phyloP scores from a whole-genome alignment of 768 basidiomycete species.

The Terana coerulea region DNA sequence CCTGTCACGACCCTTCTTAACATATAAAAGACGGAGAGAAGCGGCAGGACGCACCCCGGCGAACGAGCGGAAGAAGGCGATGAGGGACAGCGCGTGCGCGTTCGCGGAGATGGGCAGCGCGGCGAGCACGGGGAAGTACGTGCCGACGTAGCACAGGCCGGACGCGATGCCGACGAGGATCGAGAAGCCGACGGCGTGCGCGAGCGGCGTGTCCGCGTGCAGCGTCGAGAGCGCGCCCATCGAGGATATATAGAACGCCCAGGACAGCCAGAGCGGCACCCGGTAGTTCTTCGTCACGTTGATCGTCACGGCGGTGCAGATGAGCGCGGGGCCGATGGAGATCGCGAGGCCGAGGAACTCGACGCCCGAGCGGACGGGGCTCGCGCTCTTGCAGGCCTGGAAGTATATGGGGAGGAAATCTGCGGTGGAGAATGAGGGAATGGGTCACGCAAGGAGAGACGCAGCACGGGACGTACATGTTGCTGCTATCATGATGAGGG shows the following conservation, averaged over 20 bases:
- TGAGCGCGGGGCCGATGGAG: constrained; percentile 27
- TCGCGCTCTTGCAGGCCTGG: constrained; percentile 36
- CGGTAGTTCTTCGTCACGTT: constrained; percentile 29
- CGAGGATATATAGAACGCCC: constrained; percentile 30
- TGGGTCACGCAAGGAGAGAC: neutral
- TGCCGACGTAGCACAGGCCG: constrained; percentile 2
- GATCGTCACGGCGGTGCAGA: constrained; percentile 32
- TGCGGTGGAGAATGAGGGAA: neutral
- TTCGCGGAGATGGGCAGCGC: constrained; percentile 8
- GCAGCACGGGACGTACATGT: constrained; percentile 6
- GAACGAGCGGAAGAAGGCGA: constrained; percentile 10
- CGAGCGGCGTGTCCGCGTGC: constrained; percentile 22
- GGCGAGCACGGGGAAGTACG: constrained; percentile 14
- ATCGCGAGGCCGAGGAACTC: constrained; percentile 28
- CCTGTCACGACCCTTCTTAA: constrained; percentile 32
- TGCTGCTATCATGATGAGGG: neutral
- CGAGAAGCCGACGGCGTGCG: constrained; percentile 19
- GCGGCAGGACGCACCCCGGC: constrained; percentile 6
- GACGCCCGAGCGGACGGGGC: constrained; percentile 32
- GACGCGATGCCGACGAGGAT: constrained; percentile 4
- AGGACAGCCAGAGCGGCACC: constrained; percentile 30
- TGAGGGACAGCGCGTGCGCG: constrained; percentile 13
- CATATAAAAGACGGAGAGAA: too few relatives aligned
- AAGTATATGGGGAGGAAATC: constrained; percentile 40
- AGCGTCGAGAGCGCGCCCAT: constrained; percentile 33